phyloP scores from a whole-genome alignment of 2,329 filamentous ascomycete genomes.

The Pyrenochaeta sp. region DNA sequence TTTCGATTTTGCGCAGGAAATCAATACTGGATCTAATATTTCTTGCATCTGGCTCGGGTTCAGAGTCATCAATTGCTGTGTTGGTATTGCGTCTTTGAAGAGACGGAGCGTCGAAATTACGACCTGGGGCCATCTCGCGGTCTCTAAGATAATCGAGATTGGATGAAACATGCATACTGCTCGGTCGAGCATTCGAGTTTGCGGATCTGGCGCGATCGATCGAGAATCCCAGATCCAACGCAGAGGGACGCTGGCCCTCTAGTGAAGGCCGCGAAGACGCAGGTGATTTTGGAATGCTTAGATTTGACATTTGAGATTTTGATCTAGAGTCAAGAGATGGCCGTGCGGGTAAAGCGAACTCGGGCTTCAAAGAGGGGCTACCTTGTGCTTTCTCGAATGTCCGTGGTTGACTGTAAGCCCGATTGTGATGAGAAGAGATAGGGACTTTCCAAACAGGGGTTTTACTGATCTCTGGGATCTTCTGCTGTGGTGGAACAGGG shows the following conservation, averaged over 20 bases:
- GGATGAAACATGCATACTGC: conserved; percentile 83
- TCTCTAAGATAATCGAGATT: conserved; percentile 85
- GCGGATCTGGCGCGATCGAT: conserved; percentile 68
- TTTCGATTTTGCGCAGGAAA: conserved; percentile 79
- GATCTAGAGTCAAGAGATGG: conserved; percentile 57
- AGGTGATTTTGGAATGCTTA: conserved; percentile 62
- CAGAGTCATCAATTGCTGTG: conserved; percentile 41
- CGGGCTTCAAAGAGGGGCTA: conserved; percentile 48
- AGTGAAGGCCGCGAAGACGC: conserved; percentile 72
- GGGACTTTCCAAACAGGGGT: conserved; percentile 64
- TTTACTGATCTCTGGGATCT: conserved; percentile 50
- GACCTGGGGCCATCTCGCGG: conserved; percentile 65
- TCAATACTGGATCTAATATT: conserved; percentile 82
- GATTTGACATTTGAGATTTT: conserved; percentile 58
- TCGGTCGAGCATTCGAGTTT: conserved; percentile 73
- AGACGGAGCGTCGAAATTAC: conserved; percentile 41
- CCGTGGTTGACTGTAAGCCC: conserved; percentile 60
- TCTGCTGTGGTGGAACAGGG: conserved; percentile 34
- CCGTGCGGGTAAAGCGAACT: conserved; percentile 47
- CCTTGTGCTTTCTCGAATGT: conserved; percentile 46
- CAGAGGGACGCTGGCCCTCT: conserved; percentile 71
- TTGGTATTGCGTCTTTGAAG: conserved; percentile 37
- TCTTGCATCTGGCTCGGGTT: conserved; percentile 63
- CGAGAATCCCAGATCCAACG: conserved; percentile 66
- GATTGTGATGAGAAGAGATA: conserved; percentile 46